Conservation (phyloP, 2,329 filamentous ascomycete species). For the Aspergillus candidus region DNA sequence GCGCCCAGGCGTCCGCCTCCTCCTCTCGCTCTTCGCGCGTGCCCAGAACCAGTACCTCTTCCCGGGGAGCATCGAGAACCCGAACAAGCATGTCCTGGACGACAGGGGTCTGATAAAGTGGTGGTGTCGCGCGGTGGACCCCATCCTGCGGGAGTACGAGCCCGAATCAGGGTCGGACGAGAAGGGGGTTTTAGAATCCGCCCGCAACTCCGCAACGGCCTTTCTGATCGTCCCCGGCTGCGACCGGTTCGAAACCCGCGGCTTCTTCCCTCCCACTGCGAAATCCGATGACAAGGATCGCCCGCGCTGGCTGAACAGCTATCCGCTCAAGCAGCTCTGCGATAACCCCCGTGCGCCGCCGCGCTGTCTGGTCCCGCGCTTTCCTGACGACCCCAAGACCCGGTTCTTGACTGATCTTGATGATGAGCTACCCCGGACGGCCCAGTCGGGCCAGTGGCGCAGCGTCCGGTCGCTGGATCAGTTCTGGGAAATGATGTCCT, state of each 20-base stretch:
- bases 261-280: conserved; percentile 61
- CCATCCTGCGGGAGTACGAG: conserved; percentile 53
- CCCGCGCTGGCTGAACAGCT: conserved; percentile 52
- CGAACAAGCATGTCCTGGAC: conserved; percentile 81
- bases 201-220: conserved; percentile 52
- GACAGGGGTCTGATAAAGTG: conserved; percentile 86
- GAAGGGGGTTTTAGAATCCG: conserved; percentile 24
- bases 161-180: conserved; percentile 36
- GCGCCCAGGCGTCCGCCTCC: conserved; percentile 59
- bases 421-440: conserved; percentile 58
- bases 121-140: conserved; percentile 88
- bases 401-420: conserved; percentile 85
- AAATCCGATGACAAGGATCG: conserved; percentile 34
- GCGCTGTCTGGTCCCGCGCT: conserved; percentile 78
- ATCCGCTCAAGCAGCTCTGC: conserved; percentile 67
- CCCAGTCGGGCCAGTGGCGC: conserved; percentile 60
- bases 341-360: conserved; percentile 64
- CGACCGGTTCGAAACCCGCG: conserved; percentile 71
- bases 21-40: conserved; percentile 86
- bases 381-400: conserved; percentile 92
- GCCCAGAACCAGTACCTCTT: conserved; percentile 93
- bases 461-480: conserved; percentile 77
- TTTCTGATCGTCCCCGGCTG: conserved; percentile 85
- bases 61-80: conserved; percentile 80
- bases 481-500: conserved; percentile 99